These are phyloP conservation scores for Vitis riparia DNA, from an alignment of 164 flowering plant genomes.

Conservation along the genomic window DNA sequence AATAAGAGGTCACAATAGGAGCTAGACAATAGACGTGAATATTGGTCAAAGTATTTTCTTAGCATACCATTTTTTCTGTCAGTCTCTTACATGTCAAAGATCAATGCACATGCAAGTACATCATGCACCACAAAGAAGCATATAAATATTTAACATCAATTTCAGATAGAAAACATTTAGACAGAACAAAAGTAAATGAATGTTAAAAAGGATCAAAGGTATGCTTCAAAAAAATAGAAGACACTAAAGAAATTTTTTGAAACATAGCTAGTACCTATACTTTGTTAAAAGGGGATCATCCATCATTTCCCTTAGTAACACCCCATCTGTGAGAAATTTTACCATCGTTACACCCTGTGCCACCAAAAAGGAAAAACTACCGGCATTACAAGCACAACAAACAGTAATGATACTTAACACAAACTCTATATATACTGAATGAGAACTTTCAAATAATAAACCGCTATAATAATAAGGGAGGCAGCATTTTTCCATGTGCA, in stretches of 20 bases:
- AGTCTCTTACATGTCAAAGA: too few species aligned
- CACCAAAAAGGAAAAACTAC: conserved; percentile 20
- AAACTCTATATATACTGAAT: not conserved
- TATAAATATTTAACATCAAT: not conserved
- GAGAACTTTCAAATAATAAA: not conserved
- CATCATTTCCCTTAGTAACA: conserved; percentile 96
- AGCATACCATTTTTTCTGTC: too few species aligned
- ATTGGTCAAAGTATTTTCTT: too few species aligned
- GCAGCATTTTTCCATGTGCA: not conserved
- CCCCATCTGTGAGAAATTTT: conserved; percentile 97
- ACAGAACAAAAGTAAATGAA: not conserved
- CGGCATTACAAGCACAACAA: not conserved
- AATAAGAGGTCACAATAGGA: too few species aligned
- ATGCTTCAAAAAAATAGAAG: not conserved
- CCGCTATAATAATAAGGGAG: not conserved
- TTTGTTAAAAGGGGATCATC: conserved; percentile 96
- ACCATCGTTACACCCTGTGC: conserved; percentile 69
- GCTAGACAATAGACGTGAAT: too few species aligned
- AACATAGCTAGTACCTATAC: conserved; percentile 55
- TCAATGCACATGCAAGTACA: too few species aligned
- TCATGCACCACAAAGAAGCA: too few species aligned
- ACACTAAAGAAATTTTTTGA: not conserved
- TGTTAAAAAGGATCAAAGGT: not conserved
- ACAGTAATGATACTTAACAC: not conserved
- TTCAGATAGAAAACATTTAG: not conserved